A percentile compares a stretch with the other conserved stretches of the same genome.
Evolutionary conservation across 2,329 filamentous ascomycete genomes (phyloP).

Genomic region (Aspergillus novofumigatus): DNA sequence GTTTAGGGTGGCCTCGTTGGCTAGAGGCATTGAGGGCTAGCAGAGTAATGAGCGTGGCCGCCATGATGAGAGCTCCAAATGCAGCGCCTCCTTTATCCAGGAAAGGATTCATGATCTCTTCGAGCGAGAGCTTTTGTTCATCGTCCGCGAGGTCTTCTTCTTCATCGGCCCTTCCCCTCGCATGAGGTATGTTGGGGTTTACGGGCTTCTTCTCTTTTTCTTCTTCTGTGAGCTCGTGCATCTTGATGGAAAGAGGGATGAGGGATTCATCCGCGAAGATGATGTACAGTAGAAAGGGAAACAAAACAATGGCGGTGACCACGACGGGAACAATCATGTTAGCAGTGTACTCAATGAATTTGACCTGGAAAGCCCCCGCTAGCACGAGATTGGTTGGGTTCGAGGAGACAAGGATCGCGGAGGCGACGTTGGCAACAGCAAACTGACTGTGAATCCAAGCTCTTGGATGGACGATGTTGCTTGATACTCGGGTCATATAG

Average conservation of each 20-base stretch:
- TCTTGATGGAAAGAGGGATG: conserved; percentile 62
- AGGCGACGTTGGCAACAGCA: conserved; percentile 67
- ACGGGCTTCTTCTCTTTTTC: conserved; percentile 54
- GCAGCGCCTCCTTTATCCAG: conserved; percentile 62
- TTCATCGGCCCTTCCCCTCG: conserved; percentile 53
- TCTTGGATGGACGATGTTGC: conserved; percentile 65
- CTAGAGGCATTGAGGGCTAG: conserved; percentile 62
- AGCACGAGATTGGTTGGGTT: conserved; percentile 74
- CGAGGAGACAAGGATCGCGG: conserved; percentile 71
- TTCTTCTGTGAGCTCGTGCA: conserved; percentile 63
- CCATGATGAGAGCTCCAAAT: conserved; percentile 64
- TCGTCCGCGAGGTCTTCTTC: conserved; percentile 50
- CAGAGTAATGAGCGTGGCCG: conserved; percentile 61
- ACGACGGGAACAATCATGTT: conserved; percentile 72
- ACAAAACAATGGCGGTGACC: conserved; percentile 63
- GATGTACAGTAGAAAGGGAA: conserved; percentile 66
- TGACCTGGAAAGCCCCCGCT: conserved; percentile 67
- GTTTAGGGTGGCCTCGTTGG: conserved; percentile 47
- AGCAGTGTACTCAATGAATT: conserved; percentile 69
- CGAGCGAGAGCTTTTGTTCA: conserved; percentile 56
- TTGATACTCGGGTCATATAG: conserved; percentile 72
- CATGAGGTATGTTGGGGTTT: conserved; percentile 69
- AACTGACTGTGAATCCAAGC: conserved; percentile 74
- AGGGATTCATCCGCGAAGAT: conserved; percentile 62
- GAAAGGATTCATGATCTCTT: conserved; percentile 73